phyloP scores from a whole-genome alignment of 768 basidiomycete species.

The Lyophyllum atratum region DNA sequence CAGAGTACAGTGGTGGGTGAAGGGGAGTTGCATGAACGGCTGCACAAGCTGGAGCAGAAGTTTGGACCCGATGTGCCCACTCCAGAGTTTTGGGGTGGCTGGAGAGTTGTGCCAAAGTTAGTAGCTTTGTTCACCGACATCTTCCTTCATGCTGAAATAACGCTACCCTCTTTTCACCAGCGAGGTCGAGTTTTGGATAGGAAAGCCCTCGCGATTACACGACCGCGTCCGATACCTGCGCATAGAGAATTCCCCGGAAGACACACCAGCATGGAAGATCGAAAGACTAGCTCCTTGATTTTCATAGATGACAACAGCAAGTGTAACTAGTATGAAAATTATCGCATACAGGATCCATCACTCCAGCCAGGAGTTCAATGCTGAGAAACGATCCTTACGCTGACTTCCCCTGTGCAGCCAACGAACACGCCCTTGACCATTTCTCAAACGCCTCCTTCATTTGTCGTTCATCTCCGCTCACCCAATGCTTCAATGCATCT shows the following conservation, averaged over 20 bases:
- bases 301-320: background rate
- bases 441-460: slow-evolving; percentile 41
- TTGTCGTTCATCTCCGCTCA: slow-evolving; percentile 41
- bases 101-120: slow-evolving; percentile 90
- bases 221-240: slow-evolving; percentile 83
- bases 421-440: slow-evolving; percentile 44
- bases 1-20: slow-evolving; percentile 84
- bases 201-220: slow-evolving; percentile 91
- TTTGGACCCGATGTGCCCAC: slow-evolving; percentile 69
- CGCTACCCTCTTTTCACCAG: slow-evolving; percentile 38
- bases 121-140: slow-evolving; percentile 26
- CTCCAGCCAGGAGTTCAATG: background rate
- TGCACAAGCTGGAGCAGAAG: slow-evolving; percentile 57
- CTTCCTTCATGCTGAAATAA: background rate
- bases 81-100: slow-evolving; percentile 96
- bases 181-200: slow-evolving; percentile 97
- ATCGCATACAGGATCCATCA: background rate
- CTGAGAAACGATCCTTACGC: background rate
- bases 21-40: slow-evolving; percentile 61
- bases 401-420: slow-evolving; percentile 39
- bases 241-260: slow-evolving; percentile 46
- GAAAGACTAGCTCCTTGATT: slow-evolving; percentile 68
- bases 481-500: slow-evolving; percentile 48
- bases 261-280: slow-evolving; percentile 68
- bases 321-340: background rate